These are phyloP conservation scores for Fusarium camptoceras DNA, from an alignment of 2,329 filamentous ascomycete species.

Conservation along the genomic window DNA sequence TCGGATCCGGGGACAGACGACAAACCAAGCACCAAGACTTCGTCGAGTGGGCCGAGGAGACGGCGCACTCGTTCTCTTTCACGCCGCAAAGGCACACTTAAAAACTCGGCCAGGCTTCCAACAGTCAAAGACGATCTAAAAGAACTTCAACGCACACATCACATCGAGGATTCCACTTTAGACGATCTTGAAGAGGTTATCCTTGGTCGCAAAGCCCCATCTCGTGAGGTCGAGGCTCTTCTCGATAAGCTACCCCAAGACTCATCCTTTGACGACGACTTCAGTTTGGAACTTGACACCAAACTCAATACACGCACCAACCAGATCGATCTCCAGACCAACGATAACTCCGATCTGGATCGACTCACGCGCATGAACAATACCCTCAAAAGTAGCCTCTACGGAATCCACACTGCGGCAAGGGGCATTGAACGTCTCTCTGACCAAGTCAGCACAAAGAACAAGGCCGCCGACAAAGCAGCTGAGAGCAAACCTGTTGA, in stretches of 20 bases:
- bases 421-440: conserved; percentile 70
- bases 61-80: conserved; percentile 56
- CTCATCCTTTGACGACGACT: conserved; percentile 39
- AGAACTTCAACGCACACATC: conserved; percentile 63
- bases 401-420: conserved; percentile 66
- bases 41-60: conserved; percentile 44
- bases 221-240: conserved; percentile 42
- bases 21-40: conserved; percentile 36
- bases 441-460: conserved; percentile 59
- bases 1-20: conserved; percentile 51
- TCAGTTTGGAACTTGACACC: conserved; percentile 44
- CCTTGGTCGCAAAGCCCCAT: conserved; percentile 50
- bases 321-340: conserved; percentile 37
- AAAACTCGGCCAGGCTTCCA: conserved; percentile 65
- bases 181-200: conserved; percentile 68
- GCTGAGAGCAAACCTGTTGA: conserved; percentile 4
- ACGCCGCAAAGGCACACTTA: conserved; percentile 58
- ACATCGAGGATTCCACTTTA: conserved; percentile 70
- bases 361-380: conserved; percentile 64
- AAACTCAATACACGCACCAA: conserved; percentile 44
- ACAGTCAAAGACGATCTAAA: conserved; percentile 68
- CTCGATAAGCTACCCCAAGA: conserved; percentile 44
- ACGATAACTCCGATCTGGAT: conserved; percentile 55
- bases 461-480: conserved; percentile 30
- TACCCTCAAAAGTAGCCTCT: conserved; percentile 62